phyloP scores from a whole-genome alignment of 768 basidiomycete genomes.

The Leccinum variicolor region DNA sequence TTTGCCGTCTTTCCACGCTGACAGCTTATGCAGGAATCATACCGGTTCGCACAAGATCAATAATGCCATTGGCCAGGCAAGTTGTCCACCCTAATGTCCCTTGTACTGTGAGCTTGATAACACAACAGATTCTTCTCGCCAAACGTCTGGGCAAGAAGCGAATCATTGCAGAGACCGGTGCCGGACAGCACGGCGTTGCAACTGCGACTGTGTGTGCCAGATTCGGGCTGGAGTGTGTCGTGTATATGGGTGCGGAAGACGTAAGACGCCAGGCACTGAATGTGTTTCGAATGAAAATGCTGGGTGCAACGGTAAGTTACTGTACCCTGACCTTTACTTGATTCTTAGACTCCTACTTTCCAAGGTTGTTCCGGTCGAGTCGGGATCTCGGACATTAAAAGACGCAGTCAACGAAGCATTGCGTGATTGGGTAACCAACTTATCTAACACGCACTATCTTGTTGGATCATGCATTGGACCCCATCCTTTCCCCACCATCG shows the following conservation, averaged over 20 bases:
- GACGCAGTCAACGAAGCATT: slow-evolving; percentile 98
- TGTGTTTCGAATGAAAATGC: slow-evolving; percentile 97
- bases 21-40: slow-evolving; percentile 66
- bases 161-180: slow-evolving; percentile 98
- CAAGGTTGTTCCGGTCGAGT: slow-evolving; percentile 89
- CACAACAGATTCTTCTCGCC: slow-evolving; percentile 84
- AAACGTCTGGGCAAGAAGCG: slow-evolving; percentile 90
- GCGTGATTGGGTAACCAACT: slow-evolving; percentile 98
- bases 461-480: slow-evolving; percentile 98
- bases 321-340: not conserved
- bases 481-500: slow-evolving; percentile 98
- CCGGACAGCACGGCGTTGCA: slow-evolving; percentile 98
- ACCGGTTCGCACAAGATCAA: slow-evolving; percentile 99
- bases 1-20: not conserved
- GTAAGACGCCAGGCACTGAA: slow-evolving; percentile 94
- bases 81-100: slow-evolving; percentile 9
- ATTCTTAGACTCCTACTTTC: not conserved
- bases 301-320: slow-evolving; percentile 75
- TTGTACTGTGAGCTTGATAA: not conserved
- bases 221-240: slow-evolving; percentile 90
- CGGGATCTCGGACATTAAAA: slow-evolving; percentile 93
- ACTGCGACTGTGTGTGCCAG: slow-evolving; percentile 98
- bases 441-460: slow-evolving; percentile 91
- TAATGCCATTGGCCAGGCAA: slow-evolving; percentile 93
- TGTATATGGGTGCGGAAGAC: slow-evolving; percentile 99